phyloP scores from a whole-genome alignment of 139 green algal genomes.

The Desmodesmus armatus region DNA sequence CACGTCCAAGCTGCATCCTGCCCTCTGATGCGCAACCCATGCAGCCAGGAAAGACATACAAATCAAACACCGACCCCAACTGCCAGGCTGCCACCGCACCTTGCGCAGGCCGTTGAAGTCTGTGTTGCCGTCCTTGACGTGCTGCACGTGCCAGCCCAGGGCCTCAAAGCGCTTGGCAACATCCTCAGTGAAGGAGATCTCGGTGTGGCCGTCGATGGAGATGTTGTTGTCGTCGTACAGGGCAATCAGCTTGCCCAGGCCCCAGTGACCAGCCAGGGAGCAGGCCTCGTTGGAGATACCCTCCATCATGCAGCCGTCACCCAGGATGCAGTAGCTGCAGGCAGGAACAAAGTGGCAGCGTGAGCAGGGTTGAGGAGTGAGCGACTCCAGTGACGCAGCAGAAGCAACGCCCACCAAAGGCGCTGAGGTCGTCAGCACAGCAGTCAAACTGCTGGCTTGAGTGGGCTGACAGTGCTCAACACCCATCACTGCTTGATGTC shows the following conservation, averaged over 20 bases:
- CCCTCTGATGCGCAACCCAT: neutral
- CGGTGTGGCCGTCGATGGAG: conserved; percentile 98
- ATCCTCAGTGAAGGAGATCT: conserved; percentile 99
- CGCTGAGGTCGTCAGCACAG: too few relatives aligned
- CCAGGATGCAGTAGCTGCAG: conserved; percentile 95
- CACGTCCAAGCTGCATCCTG: too few relatives aligned
- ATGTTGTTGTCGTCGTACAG: conserved; percentile 99
- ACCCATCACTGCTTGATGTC: too few relatives aligned
- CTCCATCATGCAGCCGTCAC: conserved; percentile 99
- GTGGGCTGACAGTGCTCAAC: too few relatives aligned
- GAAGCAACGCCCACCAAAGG: too few relatives aligned
- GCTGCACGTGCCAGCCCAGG: conserved; percentile 89
- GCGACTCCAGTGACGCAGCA: too few relatives aligned
- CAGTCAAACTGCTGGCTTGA: too few relatives aligned
- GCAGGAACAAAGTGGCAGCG: neutral
- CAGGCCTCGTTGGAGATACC: conserved; percentile 97
- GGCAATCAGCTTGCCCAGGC: conserved; percentile 98
- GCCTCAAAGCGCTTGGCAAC: conserved; percentile 93
- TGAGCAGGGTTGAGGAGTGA: too few relatives aligned
- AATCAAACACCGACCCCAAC: too few relatives aligned
- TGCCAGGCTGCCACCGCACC: conserved; percentile 65
- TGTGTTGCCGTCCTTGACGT: conserved; percentile 93
- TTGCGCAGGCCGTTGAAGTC: conserved; percentile 89
- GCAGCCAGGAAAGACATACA: too few relatives aligned
- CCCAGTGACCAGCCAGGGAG: conserved; percentile 98